Evolutionary conservation across 2,329 filamentous ascomycete genomes (phyloP), one percentile per base, ranked within the genome.

Genomic region (Neobulgaria alba): DNA sequence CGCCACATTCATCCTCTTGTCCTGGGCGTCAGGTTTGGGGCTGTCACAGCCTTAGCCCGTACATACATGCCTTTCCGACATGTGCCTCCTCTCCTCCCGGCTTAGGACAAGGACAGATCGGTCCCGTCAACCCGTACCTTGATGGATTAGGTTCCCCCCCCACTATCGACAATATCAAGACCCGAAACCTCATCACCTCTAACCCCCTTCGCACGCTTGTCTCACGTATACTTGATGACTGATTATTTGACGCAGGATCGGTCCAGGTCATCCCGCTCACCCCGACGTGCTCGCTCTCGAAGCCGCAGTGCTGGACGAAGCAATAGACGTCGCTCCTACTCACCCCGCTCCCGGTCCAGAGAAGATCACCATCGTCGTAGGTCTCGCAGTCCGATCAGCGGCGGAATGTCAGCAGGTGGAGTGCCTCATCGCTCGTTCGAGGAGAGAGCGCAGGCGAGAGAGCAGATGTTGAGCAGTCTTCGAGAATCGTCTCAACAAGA

Each of bases 401-500:
- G 45, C 41, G 47, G 43, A 29, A 50, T 52, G 47, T 50, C 47
- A 29, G 39, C 43, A 20, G 42, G 41, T 66, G 72, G 71, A 63
- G 75, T 74, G 58, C 74, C 77, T 57, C 78, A 82, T 64, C 80
- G 89, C 66, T 80, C 79, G 43, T 85, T 79, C 67, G 90, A 96
- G 65, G 88, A 95, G 59, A 81, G 88, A 58, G 71, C 77, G 49
- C 79, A 74, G 49, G 83, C 84, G 58, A 89, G 92, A 67, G 88
- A 95, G 67, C 82, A 88, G 64, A 95, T 94, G 87, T 93, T 96
- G 86, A 83, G 80, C 67, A 88, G 79, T 62, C 82, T 95, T 57
- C 82, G 88, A 61, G 92, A 96, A 61, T 84, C 85, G 33, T 96
- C 92, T 48, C 92, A 96, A 65, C 92, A 98, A 69, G 92, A 98